phyloP scores from a whole-genome alignment of 805 yeast species.

The Ogataea chonburiensis region DNA sequence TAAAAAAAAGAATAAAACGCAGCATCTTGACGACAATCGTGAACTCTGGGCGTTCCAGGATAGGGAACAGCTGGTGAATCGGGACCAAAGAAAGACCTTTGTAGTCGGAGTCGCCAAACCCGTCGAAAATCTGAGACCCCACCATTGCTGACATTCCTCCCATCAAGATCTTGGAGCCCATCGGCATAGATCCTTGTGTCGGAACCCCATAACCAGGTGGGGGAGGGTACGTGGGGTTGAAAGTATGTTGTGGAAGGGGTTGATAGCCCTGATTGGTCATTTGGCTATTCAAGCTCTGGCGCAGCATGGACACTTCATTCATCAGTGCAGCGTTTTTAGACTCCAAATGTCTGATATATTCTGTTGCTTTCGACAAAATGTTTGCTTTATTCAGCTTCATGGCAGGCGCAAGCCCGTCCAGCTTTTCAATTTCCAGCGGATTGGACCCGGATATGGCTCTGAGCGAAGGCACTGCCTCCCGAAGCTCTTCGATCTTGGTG shows the following conservation, averaged over 20 bases:
- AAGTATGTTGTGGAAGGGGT: constrained; percentile 6
- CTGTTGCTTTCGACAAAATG: constrained; percentile 73
- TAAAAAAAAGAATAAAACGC: constrained; percentile 19
- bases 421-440: constrained; percentile 38
- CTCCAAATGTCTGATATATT: constrained; percentile 74
- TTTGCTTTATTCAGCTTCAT: constrained; percentile 75
- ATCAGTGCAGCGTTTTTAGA: constrained; percentile 50
- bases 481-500: constrained; percentile 61
- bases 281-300: constrained; percentile 21
- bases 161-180: constrained; percentile 29
- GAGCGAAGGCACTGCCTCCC: constrained; percentile 77
- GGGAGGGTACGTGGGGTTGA: neutral
- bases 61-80: constrained; percentile 25
- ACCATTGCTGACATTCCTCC: constrained; percentile 37
- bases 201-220: neutral
- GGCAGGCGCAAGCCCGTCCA: constrained; percentile 78
- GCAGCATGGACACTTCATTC: constrained; percentile 52
- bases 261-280: constrained; percentile 14
- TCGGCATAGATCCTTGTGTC: constrained; percentile 16
- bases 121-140: constrained; percentile 32
- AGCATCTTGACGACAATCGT: constrained; percentile 12
- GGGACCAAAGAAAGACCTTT: constrained; percentile 31
- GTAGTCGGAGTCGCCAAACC: constrained; percentile 15
- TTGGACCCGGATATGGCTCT: constrained; percentile 52
- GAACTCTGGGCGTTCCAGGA: constrained; percentile 20